These are phyloP conservation scores for Tubosaeta sp. DNA, from an alignment of 768 basidiomycete species.

Conservation along the genomic window DNA sequence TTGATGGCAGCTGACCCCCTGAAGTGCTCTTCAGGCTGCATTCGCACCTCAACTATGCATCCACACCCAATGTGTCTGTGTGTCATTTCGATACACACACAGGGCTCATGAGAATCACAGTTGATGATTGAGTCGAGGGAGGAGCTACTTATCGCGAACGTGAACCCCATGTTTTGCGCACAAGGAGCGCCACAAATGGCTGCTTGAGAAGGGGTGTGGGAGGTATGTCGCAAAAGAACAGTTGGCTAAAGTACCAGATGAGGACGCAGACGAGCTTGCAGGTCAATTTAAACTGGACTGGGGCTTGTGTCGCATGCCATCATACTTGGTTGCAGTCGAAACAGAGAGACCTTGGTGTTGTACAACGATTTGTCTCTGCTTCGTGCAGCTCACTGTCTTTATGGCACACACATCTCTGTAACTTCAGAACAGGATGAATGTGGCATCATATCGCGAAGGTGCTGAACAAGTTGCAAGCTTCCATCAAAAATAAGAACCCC, in stretches of 20 bases:
- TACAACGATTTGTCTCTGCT: no score
- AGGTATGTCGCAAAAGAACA: conserved; percentile 61
- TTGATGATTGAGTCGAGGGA: conserved; percentile 63
- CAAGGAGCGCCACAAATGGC: conserved; percentile 44
- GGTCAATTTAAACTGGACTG: conserved; percentile 61
- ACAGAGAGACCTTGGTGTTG: no score
- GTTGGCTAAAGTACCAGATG: conserved; percentile 14
- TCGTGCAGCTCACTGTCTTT: no score
- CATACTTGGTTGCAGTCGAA: no score
- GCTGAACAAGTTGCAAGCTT: no score
- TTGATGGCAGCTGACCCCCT: neutral
- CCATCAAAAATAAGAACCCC: no score
- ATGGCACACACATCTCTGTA: no score
- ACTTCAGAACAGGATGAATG: no score
- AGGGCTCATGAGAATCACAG: conserved; percentile 70
- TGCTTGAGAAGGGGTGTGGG: conserved; percentile 75
- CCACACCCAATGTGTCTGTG: conserved; percentile 73
- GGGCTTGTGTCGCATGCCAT: conserved; percentile 38
- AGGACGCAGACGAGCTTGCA: conserved; percentile 44
- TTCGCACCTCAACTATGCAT: conserved; percentile 85
- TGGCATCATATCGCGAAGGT: no score
- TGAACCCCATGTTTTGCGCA: conserved; percentile 49
- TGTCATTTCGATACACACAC: conserved; percentile 69
- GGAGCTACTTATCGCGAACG: conserved; percentile 76
- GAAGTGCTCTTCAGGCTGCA: conserved; percentile 83